A percentile compares a stretch with the other conserved stretches of the same genome.
Conservation (phyloP, 1,139 yeast species). For the Kurtzmaniella quercitrusa region DNA sequence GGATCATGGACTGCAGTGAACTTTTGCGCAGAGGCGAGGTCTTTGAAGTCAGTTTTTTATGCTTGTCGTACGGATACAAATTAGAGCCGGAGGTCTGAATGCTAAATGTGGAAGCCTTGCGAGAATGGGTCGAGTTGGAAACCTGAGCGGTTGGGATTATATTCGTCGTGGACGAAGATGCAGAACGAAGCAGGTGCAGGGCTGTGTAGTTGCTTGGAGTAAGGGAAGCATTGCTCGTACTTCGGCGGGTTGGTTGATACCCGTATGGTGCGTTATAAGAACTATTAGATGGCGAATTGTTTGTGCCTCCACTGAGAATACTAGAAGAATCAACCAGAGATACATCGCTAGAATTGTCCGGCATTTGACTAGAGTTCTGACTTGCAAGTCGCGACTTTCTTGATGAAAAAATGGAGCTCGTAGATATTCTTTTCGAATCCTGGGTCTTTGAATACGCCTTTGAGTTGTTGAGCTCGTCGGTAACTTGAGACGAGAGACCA, state of each 20-base stretch:
- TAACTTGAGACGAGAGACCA: conserved; percentile 20
- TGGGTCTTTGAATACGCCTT: conserved; percentile 21
- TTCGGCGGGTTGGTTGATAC: conserved; percentile 1
- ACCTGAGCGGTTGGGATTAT: conserved; percentile 31
- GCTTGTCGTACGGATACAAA: conserved; percentile 3
- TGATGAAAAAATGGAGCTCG: conserved; percentile 33
- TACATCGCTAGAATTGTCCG: conserved; percentile 28
- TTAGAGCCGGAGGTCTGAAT: conserved; percentile 13
- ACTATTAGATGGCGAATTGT: neutral
- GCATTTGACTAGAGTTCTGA: conserved; percentile 5
- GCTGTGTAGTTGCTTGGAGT: conserved; percentile 2
- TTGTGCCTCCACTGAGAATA: conserved; percentile 13
- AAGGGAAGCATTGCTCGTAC: conserved; percentile 4
- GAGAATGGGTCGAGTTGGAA: conserved; percentile 31
- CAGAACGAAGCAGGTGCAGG: neutral
- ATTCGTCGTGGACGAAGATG: conserved; percentile 10
- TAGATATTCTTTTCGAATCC: conserved; percentile 23
- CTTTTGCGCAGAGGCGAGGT: conserved; percentile 19
- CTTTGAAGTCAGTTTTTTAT: conserved; percentile 10
- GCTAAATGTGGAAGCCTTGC: conserved; percentile 41
- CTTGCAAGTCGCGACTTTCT: conserved; percentile 9
- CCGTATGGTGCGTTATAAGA: conserved; percentile 4
- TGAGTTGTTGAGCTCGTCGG: conserved; percentile 32
- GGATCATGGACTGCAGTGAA: conserved; percentile 25
- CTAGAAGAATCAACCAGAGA: conserved; percentile 36